phyloP scores from a whole-genome alignment of 2,329 filamentous ascomycete genomes.

The Aspergillus udagawae region DNA sequence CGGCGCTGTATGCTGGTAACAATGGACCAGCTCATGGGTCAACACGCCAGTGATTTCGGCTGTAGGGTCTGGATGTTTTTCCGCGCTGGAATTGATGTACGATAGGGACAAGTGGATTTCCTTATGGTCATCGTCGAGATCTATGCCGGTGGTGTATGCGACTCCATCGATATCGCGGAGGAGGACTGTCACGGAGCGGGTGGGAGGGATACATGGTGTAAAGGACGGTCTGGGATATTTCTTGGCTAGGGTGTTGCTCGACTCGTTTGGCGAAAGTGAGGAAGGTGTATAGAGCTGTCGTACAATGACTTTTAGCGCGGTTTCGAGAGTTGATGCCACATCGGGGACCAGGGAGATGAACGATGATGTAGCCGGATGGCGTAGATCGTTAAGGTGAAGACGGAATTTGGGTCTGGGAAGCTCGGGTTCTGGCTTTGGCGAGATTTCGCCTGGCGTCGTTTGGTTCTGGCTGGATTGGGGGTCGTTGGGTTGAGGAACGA shows the following conservation, averaged over 20 bases:
- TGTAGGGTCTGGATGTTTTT: conserved; percentile 23
- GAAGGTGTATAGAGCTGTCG: conserved; percentile 61
- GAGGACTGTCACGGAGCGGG: conserved; percentile 79
- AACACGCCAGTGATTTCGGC: conserved; percentile 76
- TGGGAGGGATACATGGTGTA: conserved; percentile 51
- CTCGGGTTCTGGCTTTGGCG: not conserved
- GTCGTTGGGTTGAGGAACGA: not conserved
- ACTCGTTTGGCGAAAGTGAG: not conserved
- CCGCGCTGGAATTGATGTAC: conserved; percentile 56
- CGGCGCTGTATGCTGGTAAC: conserved; percentile 74
- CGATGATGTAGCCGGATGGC: conserved; percentile 54
- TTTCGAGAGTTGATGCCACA: conserved; percentile 54
- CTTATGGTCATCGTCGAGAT: conserved; percentile 81
- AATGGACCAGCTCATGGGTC: conserved; percentile 91
- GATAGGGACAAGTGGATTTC: conserved; percentile 82
- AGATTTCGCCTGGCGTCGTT: conserved; percentile 3
- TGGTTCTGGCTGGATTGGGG: not conserved
- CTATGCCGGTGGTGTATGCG: conserved; percentile 78
- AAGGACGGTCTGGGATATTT: conserved; percentile 19
- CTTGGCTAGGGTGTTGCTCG: conserved; percentile 3
- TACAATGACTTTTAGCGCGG: conserved; percentile 65
- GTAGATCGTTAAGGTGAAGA: conserved; percentile 42
- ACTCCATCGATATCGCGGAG: conserved; percentile 77
- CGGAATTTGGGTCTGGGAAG: conserved; percentile 33
- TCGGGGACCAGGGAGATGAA: conserved; percentile 68